Evolutionary conservation across 1,284 basidiomycete genomes (phyloP).

Genomic region (Leccinum fuscescens): DNA sequence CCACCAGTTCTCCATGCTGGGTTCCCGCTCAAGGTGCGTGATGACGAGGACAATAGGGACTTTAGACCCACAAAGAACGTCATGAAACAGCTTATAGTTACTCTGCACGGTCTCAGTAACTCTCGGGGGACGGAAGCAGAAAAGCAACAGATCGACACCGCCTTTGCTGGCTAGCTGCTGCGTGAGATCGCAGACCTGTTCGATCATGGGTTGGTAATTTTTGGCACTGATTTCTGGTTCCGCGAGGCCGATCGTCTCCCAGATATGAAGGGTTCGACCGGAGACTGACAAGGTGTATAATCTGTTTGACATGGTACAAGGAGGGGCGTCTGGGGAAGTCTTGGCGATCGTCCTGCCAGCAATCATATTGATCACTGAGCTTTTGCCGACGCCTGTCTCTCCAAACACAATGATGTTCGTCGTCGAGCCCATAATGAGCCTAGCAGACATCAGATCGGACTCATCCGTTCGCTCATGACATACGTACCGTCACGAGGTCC

Average conservation of each 20-base stretch:
- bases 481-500: not conserved
- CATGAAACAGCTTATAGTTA: not conserved
- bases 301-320: not conserved
- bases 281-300: not conserved
- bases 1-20: not conserved
- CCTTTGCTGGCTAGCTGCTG: not conserved
- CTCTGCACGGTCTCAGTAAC: not conserved
- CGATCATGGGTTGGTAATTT: not conserved
- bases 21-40: not conserved
- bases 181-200: not conserved
- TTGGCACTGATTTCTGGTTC: not conserved
- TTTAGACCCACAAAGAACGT: not conserved
- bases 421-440: not conserved
- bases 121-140: not conserved
- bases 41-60: not conserved
- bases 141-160: not conserved
- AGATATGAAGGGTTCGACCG: not conserved
- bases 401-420: not conserved
- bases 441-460: not conserved
- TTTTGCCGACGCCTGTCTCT: not conserved
- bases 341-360: not conserved
- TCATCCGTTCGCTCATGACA: not conserved
- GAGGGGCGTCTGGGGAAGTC: not conserved
- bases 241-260: not conserved
- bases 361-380: not conserved